These are phyloP conservation scores for Pythium pyrilobum DNA, from an alignment of 352 stramenopile species.

Conservation along the genomic window DNA sequence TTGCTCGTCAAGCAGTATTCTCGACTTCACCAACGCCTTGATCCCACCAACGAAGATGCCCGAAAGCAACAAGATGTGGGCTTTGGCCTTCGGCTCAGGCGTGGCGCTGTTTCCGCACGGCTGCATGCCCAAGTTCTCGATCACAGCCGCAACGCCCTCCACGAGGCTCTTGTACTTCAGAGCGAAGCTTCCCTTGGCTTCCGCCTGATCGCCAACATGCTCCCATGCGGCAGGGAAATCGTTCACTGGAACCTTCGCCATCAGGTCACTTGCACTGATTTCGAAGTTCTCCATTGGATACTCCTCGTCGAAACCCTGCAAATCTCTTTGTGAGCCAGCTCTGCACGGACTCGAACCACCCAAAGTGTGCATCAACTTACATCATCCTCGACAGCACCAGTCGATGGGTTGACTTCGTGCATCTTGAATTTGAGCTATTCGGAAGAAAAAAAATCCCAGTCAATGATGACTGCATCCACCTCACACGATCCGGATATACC, in stretches of 20 bases:
- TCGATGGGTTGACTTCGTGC: slow-evolving; percentile 94
- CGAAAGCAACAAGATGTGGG: slow-evolving; percentile 95
- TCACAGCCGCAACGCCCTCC: slow-evolving; percentile 93
- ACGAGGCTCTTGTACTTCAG: slow-evolving; percentile 97
- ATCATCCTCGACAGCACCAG: slow-evolving; percentile 85
- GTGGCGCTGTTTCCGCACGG: slow-evolving; percentile 93
- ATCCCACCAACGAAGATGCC: slow-evolving; percentile 95
- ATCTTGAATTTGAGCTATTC: slow-evolving; percentile 92
- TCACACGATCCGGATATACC: no score
- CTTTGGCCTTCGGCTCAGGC: slow-evolving; percentile 86
- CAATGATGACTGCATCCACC: no score
- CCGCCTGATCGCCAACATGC: slow-evolving; percentile 88
- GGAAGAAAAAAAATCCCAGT: no score
- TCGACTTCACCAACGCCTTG: slow-evolving; percentile 94
- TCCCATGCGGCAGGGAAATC: slow-evolving; percentile 98
- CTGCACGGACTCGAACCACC: background rate
- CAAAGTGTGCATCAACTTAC: slow-evolving; percentile 20
- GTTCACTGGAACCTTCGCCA: slow-evolving; percentile 94
- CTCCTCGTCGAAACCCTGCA: slow-evolving; percentile 95
- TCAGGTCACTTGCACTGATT: slow-evolving; percentile 94
- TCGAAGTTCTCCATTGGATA: slow-evolving; percentile 98
- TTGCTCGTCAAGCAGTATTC: slow-evolving; percentile 90
- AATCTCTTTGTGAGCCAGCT: background rate
- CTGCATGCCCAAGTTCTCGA: slow-evolving; percentile 97
- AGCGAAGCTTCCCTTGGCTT: slow-evolving; percentile 96